Base-by-base conservation (phyloP, 371 early-diverging fungal species). In the Zopfochytrium polystomum region DNA sequence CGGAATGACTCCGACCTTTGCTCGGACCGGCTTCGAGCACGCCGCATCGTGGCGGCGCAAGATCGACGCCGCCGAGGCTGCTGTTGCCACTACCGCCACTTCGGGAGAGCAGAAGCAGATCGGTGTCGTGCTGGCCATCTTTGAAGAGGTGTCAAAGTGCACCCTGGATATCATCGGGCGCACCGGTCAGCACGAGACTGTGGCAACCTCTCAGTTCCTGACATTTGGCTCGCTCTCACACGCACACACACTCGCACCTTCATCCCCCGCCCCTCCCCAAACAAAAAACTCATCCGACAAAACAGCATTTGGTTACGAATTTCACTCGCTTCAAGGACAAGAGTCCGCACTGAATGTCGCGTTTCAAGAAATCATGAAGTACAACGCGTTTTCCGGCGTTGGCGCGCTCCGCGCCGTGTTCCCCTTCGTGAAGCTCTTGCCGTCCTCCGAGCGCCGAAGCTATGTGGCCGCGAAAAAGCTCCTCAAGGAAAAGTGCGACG, bases 1-100 rank as follows among this genome's bases (percentile, higher is more conserved):
- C 11, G 63, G 62, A 3, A 60, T 84, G 55, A 58, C 76, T 0
- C 84, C 84, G 1, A 50, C 72, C 44, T 69, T 84, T 62, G 75
- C 2, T 72, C 64, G 11, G 45, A 67, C 26, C 52, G 55, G 6
- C 62, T 81, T 25, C 56, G 72, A 18, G 56, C 71, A 43, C 30
- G 56, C 29, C 80, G 80, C 80, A 49, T 55, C 7, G 49, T 58
- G 9, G 13, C 20, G 32, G 11, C 50, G 25, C 32, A 46, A 48
- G 29, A 27, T 1, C 48, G 35, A 26, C 59, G 7, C 33, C n/a
- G n/a, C n/a, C n/a, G n/a, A n/a, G n/a, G n/a, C n/a, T n/a, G n/a
- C n/a, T n/a, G n/a, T n/a, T n/a, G n/a, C n/a, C n/a, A n/a, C n/a
- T n/a, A n/a, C n/a, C n/a, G n/a, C n/a, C n/a, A n/a, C n/a, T n/a